A percentile compares a stretch with the other conserved stretches of the same genome.
Evolutionary conservation across 148 eudicot genomes (phyloP).

Genomic region (Chenopodium berlandieri): DNA sequence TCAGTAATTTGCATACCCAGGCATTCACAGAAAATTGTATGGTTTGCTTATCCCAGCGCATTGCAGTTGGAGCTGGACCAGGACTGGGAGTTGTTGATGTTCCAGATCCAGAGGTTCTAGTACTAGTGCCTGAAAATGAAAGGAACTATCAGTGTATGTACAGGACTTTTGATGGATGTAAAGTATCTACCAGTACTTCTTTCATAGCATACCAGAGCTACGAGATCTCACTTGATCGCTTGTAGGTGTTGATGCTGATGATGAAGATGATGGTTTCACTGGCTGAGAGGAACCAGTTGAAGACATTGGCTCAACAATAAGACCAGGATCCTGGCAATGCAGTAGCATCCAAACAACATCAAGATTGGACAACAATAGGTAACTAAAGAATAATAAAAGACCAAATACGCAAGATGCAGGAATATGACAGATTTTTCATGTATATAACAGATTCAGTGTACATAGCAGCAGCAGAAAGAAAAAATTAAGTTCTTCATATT

Average conservation of each 20-base stretch:
- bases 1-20: conserved; percentile 59
- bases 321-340: conserved; percentile 70
- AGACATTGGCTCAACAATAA: conserved; percentile 81
- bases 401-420: background rate
- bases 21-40: conserved; percentile 89
- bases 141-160: background rate
- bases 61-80: conserved; percentile 54
- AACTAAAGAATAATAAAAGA: background rate
- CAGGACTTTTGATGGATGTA: background rate
- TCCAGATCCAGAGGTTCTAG: conserved; percentile 74
- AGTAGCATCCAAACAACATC: conserved; percentile 19
- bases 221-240: conserved; percentile 53
- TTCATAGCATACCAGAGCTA: conserved; percentile 47
- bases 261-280: conserved; percentile 48
- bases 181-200: conserved; percentile 1
- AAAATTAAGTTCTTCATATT: background rate
- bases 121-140: conserved; percentile 49
- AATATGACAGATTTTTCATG: background rate
- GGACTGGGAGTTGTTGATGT: conserved; percentile 50
- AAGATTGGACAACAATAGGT: conserved; percentile 4
- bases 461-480: background rate
- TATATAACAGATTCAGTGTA: background rate
- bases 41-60: conserved; percentile 85
- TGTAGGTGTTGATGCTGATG: conserved; percentile 51
- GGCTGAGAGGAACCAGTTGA: conserved; percentile 59